These are phyloP conservation scores for Tetrapisispora arboricola DNA, from an alignment of 805 yeast genomes.

Conservation along the genomic window DNA sequence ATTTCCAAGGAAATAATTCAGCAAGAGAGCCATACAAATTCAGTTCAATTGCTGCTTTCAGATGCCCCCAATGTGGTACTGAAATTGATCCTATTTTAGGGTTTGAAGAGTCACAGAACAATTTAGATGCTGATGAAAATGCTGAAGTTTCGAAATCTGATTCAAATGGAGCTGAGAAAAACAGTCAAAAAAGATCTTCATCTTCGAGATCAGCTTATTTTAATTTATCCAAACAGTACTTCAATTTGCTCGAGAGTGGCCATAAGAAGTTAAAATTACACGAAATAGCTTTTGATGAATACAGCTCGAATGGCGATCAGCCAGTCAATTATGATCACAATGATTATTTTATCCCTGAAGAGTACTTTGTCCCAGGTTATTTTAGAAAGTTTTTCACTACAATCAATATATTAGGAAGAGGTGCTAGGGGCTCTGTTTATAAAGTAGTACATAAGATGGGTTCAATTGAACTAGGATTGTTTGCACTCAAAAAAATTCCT, in stretches of 20 bases:
- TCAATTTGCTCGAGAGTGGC: constrained; percentile 14
- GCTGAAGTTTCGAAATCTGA: background rate
- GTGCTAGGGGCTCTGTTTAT: constrained; percentile 77
- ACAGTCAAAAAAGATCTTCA: background rate
- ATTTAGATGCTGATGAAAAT: background rate
- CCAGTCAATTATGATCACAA: background rate
- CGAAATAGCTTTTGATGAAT: background rate
- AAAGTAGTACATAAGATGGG: constrained; percentile 70
- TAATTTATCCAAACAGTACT: constrained; percentile 14
- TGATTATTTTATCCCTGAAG: constrained; percentile 33
- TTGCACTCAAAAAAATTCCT: constrained; percentile 78
- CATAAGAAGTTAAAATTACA: constrained; percentile 6
- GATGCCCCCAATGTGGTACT: constrained; percentile 26
- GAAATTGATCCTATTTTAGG: constrained; percentile 10
- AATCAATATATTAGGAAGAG: constrained; percentile 57
- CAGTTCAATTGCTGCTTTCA: constrained; percentile 16
- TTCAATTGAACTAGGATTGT: constrained; percentile 62
- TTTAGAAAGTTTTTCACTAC: constrained; percentile 61
- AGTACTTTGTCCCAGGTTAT: constrained; percentile 73
- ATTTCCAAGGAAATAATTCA: background rate
- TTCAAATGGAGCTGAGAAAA: background rate
- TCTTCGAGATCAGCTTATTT: constrained; percentile 3
- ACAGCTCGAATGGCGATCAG: background rate
- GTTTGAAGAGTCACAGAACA: background rate
- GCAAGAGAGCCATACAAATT: background rate